A percentile compares a stretch with the other conserved stretches of the same genome.
These are phyloP conservation scores for Camellia granthamiana DNA, from an alignment of 148 eudicot genomes.

Conservation along the genomic window DNA sequence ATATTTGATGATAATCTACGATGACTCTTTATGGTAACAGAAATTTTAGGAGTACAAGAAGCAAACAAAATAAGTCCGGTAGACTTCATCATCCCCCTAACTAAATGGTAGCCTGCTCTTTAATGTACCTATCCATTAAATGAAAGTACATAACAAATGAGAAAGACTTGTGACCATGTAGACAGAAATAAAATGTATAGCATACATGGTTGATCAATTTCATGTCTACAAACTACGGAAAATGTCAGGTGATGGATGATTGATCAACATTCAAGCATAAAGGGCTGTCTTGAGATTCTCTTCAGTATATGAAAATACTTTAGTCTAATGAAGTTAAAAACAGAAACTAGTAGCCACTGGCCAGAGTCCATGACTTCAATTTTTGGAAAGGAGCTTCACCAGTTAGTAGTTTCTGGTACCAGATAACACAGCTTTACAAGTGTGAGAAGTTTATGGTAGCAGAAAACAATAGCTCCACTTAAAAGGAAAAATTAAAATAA, in stretches of 20 bases:
- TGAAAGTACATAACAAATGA: conserved; percentile 31
- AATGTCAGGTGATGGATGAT: neutral
- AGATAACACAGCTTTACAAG: too few relatives aligned
- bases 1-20: conserved; percentile 35
- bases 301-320: neutral
- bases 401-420: neutral
- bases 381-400: neutral
- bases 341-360: neutral
- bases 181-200: neutral
- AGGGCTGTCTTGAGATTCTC: neutral
- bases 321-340: neutral
- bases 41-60: conserved; percentile 64
- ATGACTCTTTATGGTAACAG: conserved; percentile 41
- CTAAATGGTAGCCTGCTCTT: conserved; percentile 48
- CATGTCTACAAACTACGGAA: neutral
- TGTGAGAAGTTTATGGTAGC: too few relatives aligned
- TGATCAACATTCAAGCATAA: neutral
- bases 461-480: neutral
- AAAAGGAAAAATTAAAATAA: neutral
- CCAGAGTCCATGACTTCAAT: neutral
- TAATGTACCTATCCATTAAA: conserved; percentile 49
- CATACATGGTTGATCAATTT: neutral
- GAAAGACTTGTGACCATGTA: neutral
- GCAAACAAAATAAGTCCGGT: conserved; percentile 64
- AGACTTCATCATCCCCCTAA: conserved; percentile 69